Base-by-base conservation (phyloP, 768 basidiomycete genomes). In the Solioccasus polychromus region DNA sequence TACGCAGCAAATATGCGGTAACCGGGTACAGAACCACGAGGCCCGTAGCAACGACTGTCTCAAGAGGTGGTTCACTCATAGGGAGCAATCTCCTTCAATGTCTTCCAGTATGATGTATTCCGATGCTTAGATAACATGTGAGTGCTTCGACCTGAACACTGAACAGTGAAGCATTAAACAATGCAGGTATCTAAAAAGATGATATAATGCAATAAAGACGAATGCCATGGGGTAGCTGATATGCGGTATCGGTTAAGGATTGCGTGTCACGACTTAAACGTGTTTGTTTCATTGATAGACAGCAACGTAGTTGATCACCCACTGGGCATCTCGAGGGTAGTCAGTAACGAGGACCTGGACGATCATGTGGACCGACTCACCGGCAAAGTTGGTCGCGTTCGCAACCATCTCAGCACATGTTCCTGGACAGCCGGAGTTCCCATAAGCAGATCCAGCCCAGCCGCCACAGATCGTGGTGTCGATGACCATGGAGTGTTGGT, bases 251-350 rank as follows among this genome's bases (percentile, higher is more conserved):
- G 30, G 12, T 18, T 20, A n/a, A n/a, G n/a, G n/a, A 24, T 15
- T 22, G 32, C 10, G 29, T 24, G 28, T n/a, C n/a, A n/a, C n/a
- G n/a, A n/a, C n/a, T n/a, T n/a, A n/a, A n/a, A n/a, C n/a, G n/a
- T n/a, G n/a, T n/a, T n/a, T n/a, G n/a, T 42, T 34, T 20, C 10
- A 63, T 43, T 77, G 67, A 63, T 77, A 82, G 36, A 79, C 74
- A 26, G 76, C 73, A 44, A 82, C 67, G 54, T 75, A 80, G 55
- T 78, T 77, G 61, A 83, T 67, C 47, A 70, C 64, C 79, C 79
- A 82, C 58, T 75, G 64, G 10, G 80, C 78, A 54, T 67, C 79
- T 82, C 52, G 5, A 42, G 14, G 14, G 39, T 6, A 8, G 20
- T 61, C 22, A 59, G 45, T 39, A 44, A 20, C n/a, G 15, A 14